Evolutionary conservation across 2,329 filamentous ascomycete genomes (phyloP).

Genomic region (Nemania diffusa): DNA sequence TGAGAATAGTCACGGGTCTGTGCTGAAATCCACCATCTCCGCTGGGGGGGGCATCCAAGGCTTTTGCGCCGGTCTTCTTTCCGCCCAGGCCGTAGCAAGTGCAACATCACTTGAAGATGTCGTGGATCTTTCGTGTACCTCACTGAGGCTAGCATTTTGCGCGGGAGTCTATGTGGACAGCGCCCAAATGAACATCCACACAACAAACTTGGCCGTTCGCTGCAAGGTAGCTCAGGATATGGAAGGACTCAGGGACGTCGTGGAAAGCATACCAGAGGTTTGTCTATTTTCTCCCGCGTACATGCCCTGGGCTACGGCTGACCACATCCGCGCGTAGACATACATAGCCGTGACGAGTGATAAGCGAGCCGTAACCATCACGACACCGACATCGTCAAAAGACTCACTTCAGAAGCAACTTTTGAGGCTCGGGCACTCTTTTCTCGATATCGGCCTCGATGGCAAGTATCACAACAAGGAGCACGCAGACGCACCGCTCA

Average conservation of each 20-base stretch:
- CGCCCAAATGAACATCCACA: not conserved
- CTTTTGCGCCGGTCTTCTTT: constrained; percentile 21
- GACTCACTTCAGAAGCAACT: not conserved
- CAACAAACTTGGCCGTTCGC: constrained; percentile 3
- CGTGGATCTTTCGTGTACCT: constrained; percentile 15
- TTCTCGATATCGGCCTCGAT: constrained; percentile 9
- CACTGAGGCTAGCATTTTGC: constrained; percentile 18
- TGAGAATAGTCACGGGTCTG: not conserved
- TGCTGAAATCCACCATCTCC: constrained; percentile 13
- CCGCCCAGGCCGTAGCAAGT: constrained; percentile 19
- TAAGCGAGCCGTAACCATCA: constrained; percentile 17
- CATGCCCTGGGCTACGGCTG: too few relatives aligned
- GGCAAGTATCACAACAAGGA: constrained; percentile 6
- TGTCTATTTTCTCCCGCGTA: too few relatives aligned
- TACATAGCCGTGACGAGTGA: constrained; percentile 21
- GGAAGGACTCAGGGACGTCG: too few relatives aligned
- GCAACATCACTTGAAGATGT: constrained; percentile 5
- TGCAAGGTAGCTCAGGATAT: constrained; percentile 11
- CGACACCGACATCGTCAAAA: not conserved
- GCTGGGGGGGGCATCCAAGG: constrained; percentile 28
- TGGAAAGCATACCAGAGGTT: too few relatives aligned
- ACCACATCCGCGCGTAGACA: constrained; percentile 1
- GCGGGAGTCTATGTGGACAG: constrained; percentile 19
- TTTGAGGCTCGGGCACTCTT: not conserved
- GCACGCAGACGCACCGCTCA: constrained; percentile 7